Percentiles rank a stretch among this genome's conserved stretches.
phyloP scores from a whole-genome alignment of 495 filamentous ascomycete genomes.

The Tuber microsphaerosporum region DNA sequence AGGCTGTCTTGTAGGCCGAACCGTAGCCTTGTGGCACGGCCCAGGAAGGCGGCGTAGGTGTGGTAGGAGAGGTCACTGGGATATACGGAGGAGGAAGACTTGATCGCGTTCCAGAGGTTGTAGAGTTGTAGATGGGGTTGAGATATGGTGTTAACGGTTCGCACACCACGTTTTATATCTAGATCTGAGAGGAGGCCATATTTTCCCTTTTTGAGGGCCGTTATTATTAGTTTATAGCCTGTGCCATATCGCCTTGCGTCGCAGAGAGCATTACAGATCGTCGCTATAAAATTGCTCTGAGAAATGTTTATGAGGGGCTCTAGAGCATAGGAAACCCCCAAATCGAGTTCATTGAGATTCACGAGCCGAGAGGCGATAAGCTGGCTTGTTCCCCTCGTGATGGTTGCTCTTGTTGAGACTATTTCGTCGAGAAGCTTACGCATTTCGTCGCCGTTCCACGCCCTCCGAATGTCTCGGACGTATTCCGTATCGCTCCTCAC shows the following conservation, averaged over 20 bases:
- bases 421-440: constrained; percentile 16
- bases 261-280: constrained; percentile 18
- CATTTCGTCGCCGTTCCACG: not conserved
- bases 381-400: constrained; percentile 21
- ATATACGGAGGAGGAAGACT: constrained; percentile 18
- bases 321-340: constrained; percentile 17
- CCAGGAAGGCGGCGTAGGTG: constrained; percentile 28
- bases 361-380: constrained; percentile 23
- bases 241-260: constrained; percentile 4
- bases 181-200: constrained; percentile 27
- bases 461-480: not conserved
- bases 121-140: constrained; percentile 13
- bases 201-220: constrained; percentile 12
- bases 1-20: not conserved
- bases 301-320: constrained; percentile 22
- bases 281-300: constrained; percentile 13
- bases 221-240: constrained; percentile 18
- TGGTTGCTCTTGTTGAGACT: constrained; percentile 10
- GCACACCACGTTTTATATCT: constrained; percentile 18
- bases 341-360: constrained; percentile 7
- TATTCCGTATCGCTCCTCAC: not conserved
- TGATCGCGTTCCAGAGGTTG: constrained; percentile 25
- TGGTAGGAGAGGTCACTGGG: constrained; percentile 23
- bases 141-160: constrained; percentile 12
- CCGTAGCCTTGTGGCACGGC: constrained; percentile 24